These are phyloP conservation scores for Colletotrichum brevisporum DNA, from an alignment of 2,329 filamentous ascomycete genomes.

Conservation along the genomic window DNA sequence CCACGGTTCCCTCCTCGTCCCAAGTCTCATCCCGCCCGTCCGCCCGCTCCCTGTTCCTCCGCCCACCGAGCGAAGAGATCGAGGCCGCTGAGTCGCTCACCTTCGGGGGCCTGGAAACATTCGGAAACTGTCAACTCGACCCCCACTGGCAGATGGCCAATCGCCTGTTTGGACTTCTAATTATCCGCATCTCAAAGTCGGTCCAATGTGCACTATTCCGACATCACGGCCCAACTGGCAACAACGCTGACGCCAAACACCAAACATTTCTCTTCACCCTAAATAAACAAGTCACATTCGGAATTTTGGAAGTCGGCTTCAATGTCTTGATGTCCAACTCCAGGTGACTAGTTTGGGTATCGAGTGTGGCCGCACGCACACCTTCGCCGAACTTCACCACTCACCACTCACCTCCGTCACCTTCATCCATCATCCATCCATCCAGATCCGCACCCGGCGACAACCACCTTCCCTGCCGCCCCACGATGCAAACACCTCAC, in stretches of 20 bases:
- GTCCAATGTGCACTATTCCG: slow-evolving; percentile 5
- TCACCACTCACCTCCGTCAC: slow-evolving; percentile 14
- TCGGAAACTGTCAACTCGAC: neutral
- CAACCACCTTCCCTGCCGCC: slow-evolving; percentile 27
- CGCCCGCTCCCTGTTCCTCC: slow-evolving; percentile 33
- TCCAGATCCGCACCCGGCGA: slow-evolving; percentile 17
- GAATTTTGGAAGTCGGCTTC: neutral
- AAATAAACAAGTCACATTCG: neutral
- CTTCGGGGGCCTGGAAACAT: slow-evolving; percentile 22
- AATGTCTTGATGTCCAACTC: slow-evolving; percentile 1
- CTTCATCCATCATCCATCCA: slow-evolving; percentile 12
- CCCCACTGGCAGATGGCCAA: slow-evolving; percentile 19
- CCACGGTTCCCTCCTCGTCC: neutral
- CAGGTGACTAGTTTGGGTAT: slow-evolving; percentile 3
- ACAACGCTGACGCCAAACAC: neutral
- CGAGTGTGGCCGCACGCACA: slow-evolving; percentile 8
- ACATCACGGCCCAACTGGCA: slow-evolving; percentile 33
- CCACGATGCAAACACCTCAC: slow-evolving; percentile 20
- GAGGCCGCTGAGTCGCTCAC: slow-evolving; percentile 30
- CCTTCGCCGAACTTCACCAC: slow-evolving; percentile 1
- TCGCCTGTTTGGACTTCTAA: slow-evolving; percentile 22
- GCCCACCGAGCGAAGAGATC: slow-evolving; percentile 35
- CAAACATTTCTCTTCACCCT: neutral
- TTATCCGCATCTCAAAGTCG: slow-evolving; percentile 9
- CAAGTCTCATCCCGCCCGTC: slow-evolving; percentile 24